These are phyloP conservation scores for Neofusicoccum ribis DNA, from an alignment of 2,329 filamentous ascomycete species.

Conservation along the genomic window DNA sequence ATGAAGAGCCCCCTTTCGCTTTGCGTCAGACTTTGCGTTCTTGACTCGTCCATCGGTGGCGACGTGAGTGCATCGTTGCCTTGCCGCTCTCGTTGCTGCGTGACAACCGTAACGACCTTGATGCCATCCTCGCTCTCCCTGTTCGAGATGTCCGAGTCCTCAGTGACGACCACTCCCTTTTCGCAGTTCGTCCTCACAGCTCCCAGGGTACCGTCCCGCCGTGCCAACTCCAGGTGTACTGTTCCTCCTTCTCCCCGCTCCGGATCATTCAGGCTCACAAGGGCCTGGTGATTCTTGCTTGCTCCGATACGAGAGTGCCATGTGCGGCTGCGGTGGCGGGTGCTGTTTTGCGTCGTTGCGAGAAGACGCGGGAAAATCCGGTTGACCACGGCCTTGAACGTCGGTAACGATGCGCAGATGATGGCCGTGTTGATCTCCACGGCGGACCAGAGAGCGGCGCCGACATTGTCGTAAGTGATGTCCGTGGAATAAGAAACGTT, in stretches of 20 bases:
- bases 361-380: background rate
- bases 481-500: conserved; percentile 33
- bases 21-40: background rate
- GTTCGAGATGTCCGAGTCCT: background rate
- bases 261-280: background rate
- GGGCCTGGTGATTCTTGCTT: background rate
- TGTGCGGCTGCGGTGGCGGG: background rate
- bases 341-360: background rate
- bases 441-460: conserved; percentile 32
- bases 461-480: conserved; percentile 35
- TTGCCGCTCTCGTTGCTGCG: background rate
- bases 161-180: background rate
- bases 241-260: background rate
- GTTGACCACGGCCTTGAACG: conserved; percentile 7
- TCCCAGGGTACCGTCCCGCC: background rate
- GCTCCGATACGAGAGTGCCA: background rate
- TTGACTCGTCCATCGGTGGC: background rate
- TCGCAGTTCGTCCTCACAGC: background rate
- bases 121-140: conserved; percentile 1
- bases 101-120: conserved; percentile 11
- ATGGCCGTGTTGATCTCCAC: conserved; percentile 34
- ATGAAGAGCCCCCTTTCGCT: background rate
- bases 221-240: background rate
- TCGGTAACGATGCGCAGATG: conserved; percentile 32
- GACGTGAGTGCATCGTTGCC: background rate